These are phyloP conservation scores for Hirsutella rhossiliensis DNA, from an alignment of 2,329 filamentous ascomycete species.

Conservation along the genomic window DNA sequence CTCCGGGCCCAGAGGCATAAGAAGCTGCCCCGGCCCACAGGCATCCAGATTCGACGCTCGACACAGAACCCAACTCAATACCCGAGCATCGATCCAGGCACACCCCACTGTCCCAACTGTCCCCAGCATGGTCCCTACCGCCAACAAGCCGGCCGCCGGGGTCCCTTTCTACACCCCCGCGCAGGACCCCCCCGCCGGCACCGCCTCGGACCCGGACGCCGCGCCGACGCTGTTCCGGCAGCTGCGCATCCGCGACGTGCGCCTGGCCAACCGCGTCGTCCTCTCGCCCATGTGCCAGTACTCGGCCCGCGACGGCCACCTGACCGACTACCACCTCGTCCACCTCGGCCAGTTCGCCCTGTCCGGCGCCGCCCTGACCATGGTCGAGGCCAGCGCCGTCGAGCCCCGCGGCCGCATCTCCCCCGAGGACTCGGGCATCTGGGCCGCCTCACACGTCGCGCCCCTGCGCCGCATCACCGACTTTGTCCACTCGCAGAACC, in stretches of 20 bases:
- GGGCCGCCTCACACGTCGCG: conserved; percentile 72
- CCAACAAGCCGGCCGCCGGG: conserved; percentile 28
- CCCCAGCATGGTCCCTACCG: not conserved
- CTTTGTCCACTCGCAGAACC: conserved; percentile 67
- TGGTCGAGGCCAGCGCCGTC: conserved; percentile 71
- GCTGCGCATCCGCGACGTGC: conserved; percentile 38
- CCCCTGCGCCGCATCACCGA: conserved; percentile 60
- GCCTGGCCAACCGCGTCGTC: conserved; percentile 43
- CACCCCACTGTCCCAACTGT: no score
- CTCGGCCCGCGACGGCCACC: conserved; percentile 49
- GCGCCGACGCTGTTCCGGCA: conserved; percentile 45
- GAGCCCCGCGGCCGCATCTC: conserved; percentile 70
- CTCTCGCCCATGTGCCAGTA: conserved; percentile 53
- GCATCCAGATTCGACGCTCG: no score
- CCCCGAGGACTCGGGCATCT: conserved; percentile 67
- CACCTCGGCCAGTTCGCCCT: conserved; percentile 71
- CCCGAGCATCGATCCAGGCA: no score
- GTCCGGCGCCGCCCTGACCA: conserved; percentile 60
- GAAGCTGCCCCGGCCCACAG: no score
- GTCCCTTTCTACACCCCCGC: conserved; percentile 42
- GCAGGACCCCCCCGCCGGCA: conserved; percentile 38
- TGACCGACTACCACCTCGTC: conserved; percentile 70
- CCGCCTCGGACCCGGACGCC: conserved; percentile 24
- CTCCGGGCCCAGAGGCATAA: no score
- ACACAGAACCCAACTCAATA: no score